Evolutionary conservation across 306 rosid genomes (phyloP), one percentile per base, ranked within the genome.

Genomic region (Vigna trinervia): DNA sequence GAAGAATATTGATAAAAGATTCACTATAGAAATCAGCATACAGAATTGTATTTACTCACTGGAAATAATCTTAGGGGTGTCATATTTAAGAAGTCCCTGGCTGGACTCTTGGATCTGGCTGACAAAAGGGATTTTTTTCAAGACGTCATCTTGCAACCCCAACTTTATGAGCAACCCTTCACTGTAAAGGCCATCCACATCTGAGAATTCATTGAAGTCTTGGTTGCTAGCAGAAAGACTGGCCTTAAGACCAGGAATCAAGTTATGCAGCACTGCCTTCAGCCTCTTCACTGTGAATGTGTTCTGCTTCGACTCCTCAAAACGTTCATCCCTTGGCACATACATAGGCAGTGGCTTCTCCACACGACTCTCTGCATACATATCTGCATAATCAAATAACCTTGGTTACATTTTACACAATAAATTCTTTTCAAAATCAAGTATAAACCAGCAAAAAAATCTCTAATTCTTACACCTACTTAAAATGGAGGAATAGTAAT

Each of bases 281-380:
- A 92, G 92, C 85, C 97, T 92, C 80, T 92, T 94, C 41, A 83
- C 82, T 20, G 90, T 67, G 75, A 92, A 85, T 17, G 97, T 81
- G 62, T 83, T 88, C 66, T 80, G 85, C 77, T 95, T 95, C 0
- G 91, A 79, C 80, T 95, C 99, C 77, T 92, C 99, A 79, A 95
- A 95, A 45, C 90, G 90, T 74, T 95, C 99, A 14, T 95, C 99
- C 76, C 97, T 88, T 0, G 99, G 99, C n/a, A 90, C 97, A 41
- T 95, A 95, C 86, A 87, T 87, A 14, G 99, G 99, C 7, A 71
- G 43, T 41, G 99, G 99, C 83, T 90, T 92, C 87, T 95, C 99
- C 46, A 95, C 88, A 12, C 99, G 85, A 78, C 96, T 87, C 85
- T 95, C 99, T 0, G 88, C 84, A 10, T 62, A 19, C 83, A 90